phyloP scores from a whole-genome alignment of 768 basidiomycete species.

The Boletus rufocinnamomeus region DNA sequence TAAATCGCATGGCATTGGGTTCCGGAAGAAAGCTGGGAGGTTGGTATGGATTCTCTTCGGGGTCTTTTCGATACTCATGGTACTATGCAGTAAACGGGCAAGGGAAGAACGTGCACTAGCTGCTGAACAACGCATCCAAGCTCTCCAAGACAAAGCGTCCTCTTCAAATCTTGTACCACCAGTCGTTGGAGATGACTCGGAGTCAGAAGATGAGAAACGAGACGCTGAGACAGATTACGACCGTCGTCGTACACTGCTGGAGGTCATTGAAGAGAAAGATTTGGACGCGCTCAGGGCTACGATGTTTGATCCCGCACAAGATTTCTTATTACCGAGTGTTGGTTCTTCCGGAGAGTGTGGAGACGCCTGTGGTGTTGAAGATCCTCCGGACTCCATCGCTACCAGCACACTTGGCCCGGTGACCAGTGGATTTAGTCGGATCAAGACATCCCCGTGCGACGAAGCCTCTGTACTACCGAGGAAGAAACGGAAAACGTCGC shows the following conservation, averaged over 20 bases:
- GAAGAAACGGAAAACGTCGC: slow-evolving; percentile 25
- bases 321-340: slow-evolving; percentile 46
- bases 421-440: not conserved
- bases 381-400: not conserved
- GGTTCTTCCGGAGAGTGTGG: slow-evolving; percentile 5
- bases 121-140: slow-evolving; percentile 60
- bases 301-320: slow-evolving; percentile 49
- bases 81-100: slow-evolving; percentile 63
- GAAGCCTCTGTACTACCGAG: slow-evolving; percentile 6
- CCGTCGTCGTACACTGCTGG: slow-evolving; percentile 54
- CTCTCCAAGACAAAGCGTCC: slow-evolving; percentile 39
- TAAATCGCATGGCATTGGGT: slow-evolving; percentile 56
- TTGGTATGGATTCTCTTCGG: slow-evolving; percentile 27
- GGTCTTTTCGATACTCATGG: not conserved
- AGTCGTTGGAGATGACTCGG: slow-evolving; percentile 33
- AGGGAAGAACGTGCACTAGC: slow-evolving; percentile 78
- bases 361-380: slow-evolving; percentile 1
- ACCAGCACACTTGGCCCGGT: not conserved
- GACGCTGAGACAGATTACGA: slow-evolving; percentile 47
- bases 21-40: slow-evolving; percentile 73
- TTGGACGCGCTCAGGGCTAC: slow-evolving; percentile 44
- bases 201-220: slow-evolving; percentile 42
- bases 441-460: not conserved
- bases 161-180: slow-evolving; percentile 21
- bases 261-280: slow-evolving; percentile 46